Evolutionary conservation across 192 early-diverging fungal species (phyloP).

Genomic region (Backusella mclennaniae): DNA sequence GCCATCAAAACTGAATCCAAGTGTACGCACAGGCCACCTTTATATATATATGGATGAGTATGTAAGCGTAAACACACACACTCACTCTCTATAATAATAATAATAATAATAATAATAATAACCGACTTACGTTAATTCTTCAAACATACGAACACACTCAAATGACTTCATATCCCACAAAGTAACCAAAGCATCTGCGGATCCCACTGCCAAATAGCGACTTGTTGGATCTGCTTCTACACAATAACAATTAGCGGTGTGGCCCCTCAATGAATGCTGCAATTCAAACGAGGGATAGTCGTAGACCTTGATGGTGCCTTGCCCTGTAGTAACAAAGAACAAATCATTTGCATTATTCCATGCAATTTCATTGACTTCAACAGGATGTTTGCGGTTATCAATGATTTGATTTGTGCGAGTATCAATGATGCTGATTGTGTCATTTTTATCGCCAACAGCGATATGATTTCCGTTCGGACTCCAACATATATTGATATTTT

Average conservation of each 20-base stretch:
- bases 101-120: neutral
- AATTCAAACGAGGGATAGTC: conserved; percentile 62
- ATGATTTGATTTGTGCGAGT: conserved; percentile 41
- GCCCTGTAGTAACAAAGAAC: conserved; percentile 78
- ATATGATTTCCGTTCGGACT: conserved; percentile 73
- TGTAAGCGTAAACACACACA: no score
- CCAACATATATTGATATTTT: conserved; percentile 88
- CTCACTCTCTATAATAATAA: neutral
- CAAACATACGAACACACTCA: conserved; percentile 65
- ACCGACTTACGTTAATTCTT: conserved; percentile 58
- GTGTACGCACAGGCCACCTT: conserved; percentile 70
- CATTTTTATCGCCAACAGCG: conserved; percentile 86
- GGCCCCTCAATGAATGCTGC: conserved; percentile 57
- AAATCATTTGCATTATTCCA: conserved; percentile 74
- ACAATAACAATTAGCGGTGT: conserved; percentile 82
- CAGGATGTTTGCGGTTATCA: conserved; percentile 47
- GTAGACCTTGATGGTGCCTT: conserved; percentile 68
- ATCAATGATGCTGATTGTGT: conserved; percentile 77
- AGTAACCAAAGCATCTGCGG: conserved; percentile 71
- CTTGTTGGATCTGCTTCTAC: conserved; percentile 77
- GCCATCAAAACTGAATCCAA: conserved; percentile 80
- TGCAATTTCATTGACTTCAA: conserved; percentile 79
- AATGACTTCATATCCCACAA: conserved; percentile 75
- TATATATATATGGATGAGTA: neutral
- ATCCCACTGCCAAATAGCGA: conserved; percentile 76